These are phyloP conservation scores for Vaccinium macrocarpon DNA, from an alignment of 148 eudicot species.

Conservation along the genomic window DNA sequence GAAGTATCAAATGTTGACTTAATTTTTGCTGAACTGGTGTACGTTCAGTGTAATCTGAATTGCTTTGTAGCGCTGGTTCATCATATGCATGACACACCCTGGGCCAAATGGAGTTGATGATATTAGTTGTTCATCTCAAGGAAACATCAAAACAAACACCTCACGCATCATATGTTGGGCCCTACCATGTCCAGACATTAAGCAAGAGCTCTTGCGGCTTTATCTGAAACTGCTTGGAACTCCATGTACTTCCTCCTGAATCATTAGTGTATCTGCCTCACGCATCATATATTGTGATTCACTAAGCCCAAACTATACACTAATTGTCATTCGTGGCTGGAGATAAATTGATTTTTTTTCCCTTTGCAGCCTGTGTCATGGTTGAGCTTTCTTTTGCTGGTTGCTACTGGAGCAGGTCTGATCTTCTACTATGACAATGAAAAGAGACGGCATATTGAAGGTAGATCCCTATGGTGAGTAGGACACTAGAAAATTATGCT, in stretches of 20 bases:
- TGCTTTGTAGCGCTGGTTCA: not conserved
- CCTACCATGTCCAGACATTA: not conserved
- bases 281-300: not conserved
- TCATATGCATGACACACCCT: not conserved
- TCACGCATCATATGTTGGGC: not conserved
- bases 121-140: not conserved
- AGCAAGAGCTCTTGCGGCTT: not conserved
- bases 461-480: constrained; percentile 80
- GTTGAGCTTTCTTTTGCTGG: constrained; percentile 89
- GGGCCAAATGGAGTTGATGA: not conserved
- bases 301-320: not conserved
- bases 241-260: constrained; percentile 4
- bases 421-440: constrained; percentile 77
- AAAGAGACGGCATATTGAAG: constrained; percentile 91
- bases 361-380: constrained; percentile 85
- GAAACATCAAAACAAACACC: not conserved
- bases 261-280: not conserved
- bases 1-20: not conserved
- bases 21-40: not conserved
- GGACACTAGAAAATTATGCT: constrained; percentile 6
- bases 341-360: not conserved
- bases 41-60: not conserved
- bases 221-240: not conserved
- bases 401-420: constrained; percentile 77
- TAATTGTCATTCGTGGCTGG: not conserved